phyloP scores from a whole-genome alignment of 1,139 yeast species.

The Hyphopichia wangnamkhiaoensis region DNA sequence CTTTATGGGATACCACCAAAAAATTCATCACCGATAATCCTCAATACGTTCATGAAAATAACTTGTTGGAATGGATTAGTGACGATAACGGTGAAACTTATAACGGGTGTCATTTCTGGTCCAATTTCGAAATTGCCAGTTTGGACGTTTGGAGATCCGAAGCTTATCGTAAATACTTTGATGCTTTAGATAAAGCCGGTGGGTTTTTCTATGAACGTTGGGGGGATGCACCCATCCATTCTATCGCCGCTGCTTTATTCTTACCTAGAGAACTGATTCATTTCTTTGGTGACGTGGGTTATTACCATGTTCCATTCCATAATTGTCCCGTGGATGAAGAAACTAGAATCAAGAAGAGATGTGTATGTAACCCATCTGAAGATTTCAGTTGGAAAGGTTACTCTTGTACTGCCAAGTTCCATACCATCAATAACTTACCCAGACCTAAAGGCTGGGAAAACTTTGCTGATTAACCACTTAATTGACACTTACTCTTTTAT shows the following conservation, averaged over 20 bases:
- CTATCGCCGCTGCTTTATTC: conserved; percentile 81
- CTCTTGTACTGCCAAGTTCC: conserved; percentile 79
- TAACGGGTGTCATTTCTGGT: conserved; percentile 87
- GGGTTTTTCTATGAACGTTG: conserved; percentile 91
- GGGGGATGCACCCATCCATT: conserved; percentile 94
- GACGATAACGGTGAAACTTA: conserved; percentile 68
- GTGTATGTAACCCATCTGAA: conserved; percentile 69
- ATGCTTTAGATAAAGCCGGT: conserved; percentile 72
- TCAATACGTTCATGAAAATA: conserved; percentile 62
- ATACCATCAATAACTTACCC: conserved; percentile 57
- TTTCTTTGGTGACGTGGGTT: conserved; percentile 82
- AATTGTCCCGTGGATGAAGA: conserved; percentile 73
- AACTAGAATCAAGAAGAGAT: conserved; percentile 53
- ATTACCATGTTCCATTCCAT: conserved; percentile 74
- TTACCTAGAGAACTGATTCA: conserved; percentile 67
- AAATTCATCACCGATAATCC: conserved; percentile 66
- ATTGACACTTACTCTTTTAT: no score
- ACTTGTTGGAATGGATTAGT: conserved; percentile 71
- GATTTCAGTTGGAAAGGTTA: conserved; percentile 89
- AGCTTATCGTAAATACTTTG: conserved; percentile 69
- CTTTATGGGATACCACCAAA: conserved; percentile 79
- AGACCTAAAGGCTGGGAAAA: conserved; percentile 81
- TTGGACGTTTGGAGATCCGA: conserved; percentile 73
- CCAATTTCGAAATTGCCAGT: conserved; percentile 80
- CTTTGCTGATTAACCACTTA: conserved; percentile 30